These are phyloP conservation scores for Paramyrothecium roridum DNA, from an alignment of 2,329 filamentous ascomycete genomes.

Conservation along the genomic window DNA sequence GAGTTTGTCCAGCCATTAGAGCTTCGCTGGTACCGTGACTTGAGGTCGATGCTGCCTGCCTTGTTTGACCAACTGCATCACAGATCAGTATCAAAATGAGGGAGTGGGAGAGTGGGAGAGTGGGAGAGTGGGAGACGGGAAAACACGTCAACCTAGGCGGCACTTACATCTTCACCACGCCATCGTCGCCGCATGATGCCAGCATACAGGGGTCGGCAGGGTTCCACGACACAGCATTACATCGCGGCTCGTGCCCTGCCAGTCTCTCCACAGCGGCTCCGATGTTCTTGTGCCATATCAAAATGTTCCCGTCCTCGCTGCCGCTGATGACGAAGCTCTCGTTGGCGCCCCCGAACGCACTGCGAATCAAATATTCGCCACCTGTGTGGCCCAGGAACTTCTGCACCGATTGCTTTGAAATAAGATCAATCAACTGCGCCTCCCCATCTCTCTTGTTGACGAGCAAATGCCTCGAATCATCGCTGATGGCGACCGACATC, in stretches of 20 bases:
- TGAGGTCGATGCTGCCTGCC: constrained; percentile 14
- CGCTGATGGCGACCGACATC: constrained; percentile 77
- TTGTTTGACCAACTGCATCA: constrained; percentile 23
- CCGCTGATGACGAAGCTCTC: constrained; percentile 91
- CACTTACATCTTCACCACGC: constrained; percentile 78
- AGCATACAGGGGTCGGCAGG: constrained; percentile 79
- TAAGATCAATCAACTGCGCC: constrained; percentile 75
- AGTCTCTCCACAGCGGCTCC: constrained; percentile 74
- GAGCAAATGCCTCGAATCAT: constrained; percentile 76
- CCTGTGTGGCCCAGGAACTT: constrained; percentile 75
- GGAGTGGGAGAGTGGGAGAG: background rate
- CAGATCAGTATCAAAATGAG: constrained; percentile 3
- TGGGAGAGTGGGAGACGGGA: too few species aligned
- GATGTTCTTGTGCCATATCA: constrained; percentile 88
- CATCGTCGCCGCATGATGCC: constrained; percentile 88
- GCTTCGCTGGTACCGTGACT: constrained; percentile 12
- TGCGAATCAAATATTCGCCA: constrained; percentile 75
- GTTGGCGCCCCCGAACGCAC: constrained; percentile 81
- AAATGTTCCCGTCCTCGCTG: constrained; percentile 75
- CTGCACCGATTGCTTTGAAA: constrained; percentile 67
- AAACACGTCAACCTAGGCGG: background rate
- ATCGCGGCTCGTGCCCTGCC: constrained; percentile 70
- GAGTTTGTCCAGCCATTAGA: constrained; percentile 17
- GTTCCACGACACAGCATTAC: constrained; percentile 89
- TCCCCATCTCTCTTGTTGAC: constrained; percentile 77